Evolutionary conservation across 2,329 filamentous ascomycete species (phyloP), one percentile per base, ranked within the genome.

Genomic region (Penicillium sp.): DNA sequence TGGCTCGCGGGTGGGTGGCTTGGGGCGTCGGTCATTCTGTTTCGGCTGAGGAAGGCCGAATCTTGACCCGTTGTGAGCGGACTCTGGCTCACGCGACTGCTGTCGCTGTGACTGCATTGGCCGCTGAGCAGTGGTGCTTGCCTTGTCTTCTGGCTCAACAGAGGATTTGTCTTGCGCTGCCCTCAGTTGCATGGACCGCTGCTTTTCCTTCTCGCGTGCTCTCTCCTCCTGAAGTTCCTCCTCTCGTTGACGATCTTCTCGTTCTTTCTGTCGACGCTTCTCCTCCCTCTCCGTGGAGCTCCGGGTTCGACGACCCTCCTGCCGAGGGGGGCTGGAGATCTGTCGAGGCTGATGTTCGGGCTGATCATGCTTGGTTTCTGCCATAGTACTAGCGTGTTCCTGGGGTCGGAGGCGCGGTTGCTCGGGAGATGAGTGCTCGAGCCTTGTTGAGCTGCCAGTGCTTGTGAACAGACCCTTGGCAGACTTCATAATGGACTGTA

Each of bases 401-500:
- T 64, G 69, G 6, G 69, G 56, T 44, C 73, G 71, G 16, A 68
- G 50, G 40, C 70, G 73, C 2, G 66, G 60, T 19, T 74, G 70
- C 33, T 73, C 73, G 10, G 79, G 77, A 14, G 80, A 80, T 7
- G 83, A 77, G 33, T 79, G 79, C 61, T 87, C 85, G 60, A 85
- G 71, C 65, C 84, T 86, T 2, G 83, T 83, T 46, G 85, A 82
- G 46, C 82, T 80, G 59, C 82, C 85, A 61, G 84, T 94, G 66
- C 90, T 96, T 18, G 89, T 91, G 62, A 97, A 88, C 50, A 97
- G 85, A 14, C 89, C 91, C 74, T 90, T 94, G 4, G 93, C 95
- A 56, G 89, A 90, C 76, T 92, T 93, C 67, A 97, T 81, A 60
- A 96, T 92, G 10, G 93, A 96, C 49, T 94, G 96, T 50, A 98